A percentile compares a stretch with the other conserved stretches of the same genome.
These are phyloP conservation scores for Xylaria sp. DNA, from an alignment of 2,329 filamentous ascomycete species.

Conservation along the genomic window DNA sequence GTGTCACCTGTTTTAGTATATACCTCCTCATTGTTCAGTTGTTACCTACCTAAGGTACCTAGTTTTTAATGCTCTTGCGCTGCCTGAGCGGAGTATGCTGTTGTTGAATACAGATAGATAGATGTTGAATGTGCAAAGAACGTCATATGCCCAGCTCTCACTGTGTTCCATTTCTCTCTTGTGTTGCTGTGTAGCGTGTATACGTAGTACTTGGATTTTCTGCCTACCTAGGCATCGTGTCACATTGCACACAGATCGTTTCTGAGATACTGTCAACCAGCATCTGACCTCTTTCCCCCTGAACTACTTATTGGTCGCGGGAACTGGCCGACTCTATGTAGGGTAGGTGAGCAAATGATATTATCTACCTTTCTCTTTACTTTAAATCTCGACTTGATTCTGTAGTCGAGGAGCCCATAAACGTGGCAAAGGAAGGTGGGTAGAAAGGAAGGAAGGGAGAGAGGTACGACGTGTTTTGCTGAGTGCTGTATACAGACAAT, in stretches of 20 bases:
- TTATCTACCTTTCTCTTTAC: not conserved
- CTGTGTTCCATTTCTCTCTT: not conserved
- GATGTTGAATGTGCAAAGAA: not conserved
- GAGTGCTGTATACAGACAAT: not conserved
- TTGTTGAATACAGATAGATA: constrained; percentile 21
- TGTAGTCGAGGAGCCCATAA: not conserved
- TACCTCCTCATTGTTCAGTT: not conserved
- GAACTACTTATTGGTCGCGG: not conserved
- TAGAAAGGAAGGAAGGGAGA: not conserved
- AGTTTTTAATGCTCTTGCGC: not conserved
- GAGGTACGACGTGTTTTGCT: not conserved
- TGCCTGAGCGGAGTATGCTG: not conserved
- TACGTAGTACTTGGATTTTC: not conserved
- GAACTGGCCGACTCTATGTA: not conserved
- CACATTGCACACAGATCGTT: not conserved
- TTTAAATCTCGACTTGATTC: not conserved
- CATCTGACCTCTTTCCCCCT: too few relatives aligned
- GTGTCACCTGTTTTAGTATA: constrained; percentile 7
- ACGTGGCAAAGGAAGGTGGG: not conserved
- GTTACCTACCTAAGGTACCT: not conserved
- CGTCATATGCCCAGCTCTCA: not conserved
- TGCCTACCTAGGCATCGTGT: not conserved
- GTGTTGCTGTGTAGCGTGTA: not conserved
- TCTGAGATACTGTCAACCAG: too few relatives aligned
- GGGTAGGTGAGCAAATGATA: not conserved